Base-by-base conservation (phyloP, 345 rosid species). In the Citrus inodora region DNA sequence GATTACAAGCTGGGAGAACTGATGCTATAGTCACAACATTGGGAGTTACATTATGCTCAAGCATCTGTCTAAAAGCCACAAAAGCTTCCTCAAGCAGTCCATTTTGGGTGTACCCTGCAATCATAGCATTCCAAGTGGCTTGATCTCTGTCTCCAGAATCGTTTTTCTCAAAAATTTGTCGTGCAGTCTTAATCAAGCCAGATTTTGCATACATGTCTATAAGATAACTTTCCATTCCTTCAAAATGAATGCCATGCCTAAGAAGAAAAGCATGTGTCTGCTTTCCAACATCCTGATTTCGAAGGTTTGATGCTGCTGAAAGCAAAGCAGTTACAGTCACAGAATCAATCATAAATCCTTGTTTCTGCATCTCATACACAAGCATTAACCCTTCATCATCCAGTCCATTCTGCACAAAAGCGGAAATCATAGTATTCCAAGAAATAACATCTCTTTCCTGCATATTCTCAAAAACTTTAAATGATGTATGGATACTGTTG, bases 91-190 rank as follows among this genome's bases (percentile, higher is more conserved):
- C 89, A 51, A 80, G 71, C 79, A 85, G 82, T 67, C 89, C 93
- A 76, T 92, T 90, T 79, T 92, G 98, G 1, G 92, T 85, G 83
- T 87, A 93, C 55, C 98, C 98, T 67, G 94, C 87, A 81, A 95
- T 82, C 93, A 93, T 90, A 59, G 98, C 86, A 80, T 95, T 95
- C 98, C 97, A 95, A 28, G 92, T 92, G 78, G 97, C 95, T 75
- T 88, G 95, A 87, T 94, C 97, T 82, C 83, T 80, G 74, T 80
- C 85, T 27, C 38, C 74, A 59, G 70, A 37, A 71, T 58, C 63
- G 51, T 80, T 79, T 60, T 75, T 82, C 85, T 81, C 86, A 82
- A 92, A 93, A 53, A 93, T 77, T 24, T 33, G 78, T 74, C 79
- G 73, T 67, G 94, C 84, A 64, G 76, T 83, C 83, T 82, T 83